These are phyloP conservation scores for Pythium angustatum DNA, from an alignment of 352 stramenopile species.

Conservation along the genomic window DNA sequence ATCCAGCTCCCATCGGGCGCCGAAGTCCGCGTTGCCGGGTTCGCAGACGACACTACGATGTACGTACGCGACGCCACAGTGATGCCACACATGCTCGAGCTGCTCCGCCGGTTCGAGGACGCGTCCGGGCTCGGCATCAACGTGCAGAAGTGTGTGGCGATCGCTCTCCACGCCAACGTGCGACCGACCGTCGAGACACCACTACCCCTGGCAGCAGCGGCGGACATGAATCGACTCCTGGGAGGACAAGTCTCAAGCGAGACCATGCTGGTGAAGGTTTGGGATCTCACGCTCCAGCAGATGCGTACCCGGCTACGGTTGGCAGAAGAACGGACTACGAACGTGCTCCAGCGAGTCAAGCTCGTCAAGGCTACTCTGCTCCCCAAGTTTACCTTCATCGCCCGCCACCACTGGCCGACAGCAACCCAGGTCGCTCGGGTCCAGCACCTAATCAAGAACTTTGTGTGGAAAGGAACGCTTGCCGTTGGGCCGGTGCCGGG, in stretches of 20 bases:
- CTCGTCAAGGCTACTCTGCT: background rate
- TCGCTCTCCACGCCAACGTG: background rate
- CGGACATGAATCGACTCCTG: background rate
- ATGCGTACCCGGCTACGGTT: conserved; percentile 1
- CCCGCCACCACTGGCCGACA: background rate
- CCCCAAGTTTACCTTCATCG: conserved; percentile 15
- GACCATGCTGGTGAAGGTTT: background rate
- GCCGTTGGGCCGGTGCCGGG: no score
- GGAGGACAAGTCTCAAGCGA: background rate
- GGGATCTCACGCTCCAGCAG: background rate
- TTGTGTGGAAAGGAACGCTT: background rate
- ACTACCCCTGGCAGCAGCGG: background rate
- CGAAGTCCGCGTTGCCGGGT: background rate
- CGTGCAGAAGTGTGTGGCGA: background rate
- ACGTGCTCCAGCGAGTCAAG: conserved; percentile 7
- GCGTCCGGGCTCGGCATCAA: background rate
- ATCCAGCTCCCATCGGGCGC: background rate
- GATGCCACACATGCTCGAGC: background rate
- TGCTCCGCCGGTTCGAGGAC: background rate
- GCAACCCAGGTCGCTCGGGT: background rate
- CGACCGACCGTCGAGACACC: background rate
- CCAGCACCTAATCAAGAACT: background rate
- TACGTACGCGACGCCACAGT: no score
- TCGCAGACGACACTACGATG: conserved; percentile 13
- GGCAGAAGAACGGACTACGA: conserved; percentile 5